Conservation (phyloP, 202 grass and related monocot species). For the Setaria viridis region DNA sequence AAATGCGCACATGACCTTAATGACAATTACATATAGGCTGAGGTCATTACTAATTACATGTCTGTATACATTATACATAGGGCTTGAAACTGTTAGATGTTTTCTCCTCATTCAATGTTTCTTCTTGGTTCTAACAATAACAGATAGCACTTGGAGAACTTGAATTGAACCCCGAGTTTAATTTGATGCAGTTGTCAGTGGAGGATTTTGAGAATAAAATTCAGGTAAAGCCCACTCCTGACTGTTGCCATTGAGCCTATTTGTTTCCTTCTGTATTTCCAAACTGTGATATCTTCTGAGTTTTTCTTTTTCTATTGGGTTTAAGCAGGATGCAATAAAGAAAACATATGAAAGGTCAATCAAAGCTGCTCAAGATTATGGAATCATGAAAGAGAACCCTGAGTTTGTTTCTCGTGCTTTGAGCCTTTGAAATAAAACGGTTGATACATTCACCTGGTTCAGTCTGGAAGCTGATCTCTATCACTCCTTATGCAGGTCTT, state of each 20-base stretch:
- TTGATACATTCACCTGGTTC: slow-evolving; percentile 26
- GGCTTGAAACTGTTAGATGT: background rate
- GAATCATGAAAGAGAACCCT: slow-evolving; percentile 71
- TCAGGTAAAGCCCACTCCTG: slow-evolving; percentile 63
- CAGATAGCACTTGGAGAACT: slow-evolving; percentile 96
- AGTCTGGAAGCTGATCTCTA: slow-evolving; percentile 36
- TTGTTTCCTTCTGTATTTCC: background rate
- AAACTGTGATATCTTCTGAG: slow-evolving; percentile 6
- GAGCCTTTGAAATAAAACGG: background rate
- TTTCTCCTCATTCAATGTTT: slow-evolving; percentile 16
- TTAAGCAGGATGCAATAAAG: slow-evolving; percentile 80
- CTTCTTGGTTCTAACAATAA: slow-evolving; percentile 38
- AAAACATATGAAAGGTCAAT: slow-evolving; percentile 90
- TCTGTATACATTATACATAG: background rate
- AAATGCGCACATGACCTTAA: background rate
- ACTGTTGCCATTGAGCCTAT: slow-evolving; percentile 2
- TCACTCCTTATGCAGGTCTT: slow-evolving; percentile 52
- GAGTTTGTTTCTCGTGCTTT: slow-evolving; percentile 72
- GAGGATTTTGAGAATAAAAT: slow-evolving; percentile 96
- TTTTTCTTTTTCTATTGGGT: slow-evolving; percentile 32
- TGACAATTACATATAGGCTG: slow-evolving; percentile 4
- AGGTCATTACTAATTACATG: slow-evolving; percentile 18
- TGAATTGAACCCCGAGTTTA: slow-evolving; percentile 90
- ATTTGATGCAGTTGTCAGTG: slow-evolving; percentile 93
- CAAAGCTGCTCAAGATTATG: slow-evolving; percentile 86